Conservation (phyloP, 2,329 filamentous ascomycete genomes). For the Monosporascus cannonballus region DNA sequence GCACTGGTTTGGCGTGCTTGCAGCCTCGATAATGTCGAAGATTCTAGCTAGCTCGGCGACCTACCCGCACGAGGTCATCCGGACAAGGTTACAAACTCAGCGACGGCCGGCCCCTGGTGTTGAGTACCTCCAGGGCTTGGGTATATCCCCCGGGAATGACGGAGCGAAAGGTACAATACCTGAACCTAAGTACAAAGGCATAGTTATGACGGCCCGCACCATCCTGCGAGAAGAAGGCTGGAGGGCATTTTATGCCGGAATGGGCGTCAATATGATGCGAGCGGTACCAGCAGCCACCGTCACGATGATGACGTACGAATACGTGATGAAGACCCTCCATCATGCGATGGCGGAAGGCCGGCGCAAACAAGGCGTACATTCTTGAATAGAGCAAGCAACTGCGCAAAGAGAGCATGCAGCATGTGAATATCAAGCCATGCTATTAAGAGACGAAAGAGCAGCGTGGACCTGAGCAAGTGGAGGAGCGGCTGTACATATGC, state of each 20-base stretch:
- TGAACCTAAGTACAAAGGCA: conserved; percentile 63
- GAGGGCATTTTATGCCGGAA: conserved; percentile 93
- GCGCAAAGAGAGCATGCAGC: neutral
- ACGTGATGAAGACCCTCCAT: conserved; percentile 51
- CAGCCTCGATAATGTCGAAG: conserved; percentile 89
- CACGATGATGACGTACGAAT: conserved; percentile 96
- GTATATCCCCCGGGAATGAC: conserved; percentile 40
- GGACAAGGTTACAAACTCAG: conserved; percentile 90
- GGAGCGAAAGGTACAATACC: conserved; percentile 11
- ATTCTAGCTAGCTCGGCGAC: conserved; percentile 90
- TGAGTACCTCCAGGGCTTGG: conserved; percentile 45
- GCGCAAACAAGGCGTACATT: conserved; percentile 19
- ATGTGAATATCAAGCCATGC: no score
- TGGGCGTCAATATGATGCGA: conserved; percentile 96
- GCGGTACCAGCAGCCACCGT: conserved; percentile 94
- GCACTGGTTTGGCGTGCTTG: conserved; percentile 78
- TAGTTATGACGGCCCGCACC: conserved; percentile 73
- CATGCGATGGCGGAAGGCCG: conserved; percentile 34
- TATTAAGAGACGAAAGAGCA: no score
- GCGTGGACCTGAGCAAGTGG: no score
- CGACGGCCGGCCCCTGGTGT: conserved; percentile 60
- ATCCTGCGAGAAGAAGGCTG: conserved; percentile 91
- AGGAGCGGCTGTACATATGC: no score
- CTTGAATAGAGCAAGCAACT: conserved; percentile 1
- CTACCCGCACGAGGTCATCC: conserved; percentile 94